Evolutionary conservation across 1,139 yeast species (phyloP).

Genomic region (Sugiyamaella pinicola): DNA sequence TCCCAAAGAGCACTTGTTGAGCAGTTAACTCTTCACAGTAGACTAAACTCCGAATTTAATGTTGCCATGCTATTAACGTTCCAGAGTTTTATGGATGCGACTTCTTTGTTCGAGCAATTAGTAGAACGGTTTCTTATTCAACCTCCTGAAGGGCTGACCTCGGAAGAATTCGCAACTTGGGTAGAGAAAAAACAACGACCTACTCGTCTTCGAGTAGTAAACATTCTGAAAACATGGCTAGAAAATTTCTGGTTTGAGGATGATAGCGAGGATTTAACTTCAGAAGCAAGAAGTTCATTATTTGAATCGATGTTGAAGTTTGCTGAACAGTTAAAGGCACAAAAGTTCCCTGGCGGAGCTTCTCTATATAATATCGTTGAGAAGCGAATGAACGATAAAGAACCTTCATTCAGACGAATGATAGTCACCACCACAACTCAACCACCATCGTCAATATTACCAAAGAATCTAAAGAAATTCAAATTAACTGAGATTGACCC

Average conservation of each 20-base stretch:
- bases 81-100: constrained; percentile 71
- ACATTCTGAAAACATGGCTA: constrained; percentile 69
- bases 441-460: constrained; percentile 36
- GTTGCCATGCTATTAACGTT: constrained; percentile 74
- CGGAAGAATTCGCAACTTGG: constrained; percentile 84
- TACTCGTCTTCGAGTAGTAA: constrained; percentile 67
- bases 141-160: constrained; percentile 87
- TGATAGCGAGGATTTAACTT: constrained; percentile 47
- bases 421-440: constrained; percentile 30
- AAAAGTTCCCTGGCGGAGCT: constrained; percentile 49
- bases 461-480: constrained; percentile 34
- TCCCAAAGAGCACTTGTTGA: constrained; percentile 78
- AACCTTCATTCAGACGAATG: constrained; percentile 33
- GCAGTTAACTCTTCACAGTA: constrained; percentile 78
- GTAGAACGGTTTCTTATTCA: constrained; percentile 67
- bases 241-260: constrained; percentile 78
- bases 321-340: constrained; percentile 53
- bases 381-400: constrained; percentile 34
- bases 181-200: constrained; percentile 66
- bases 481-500: constrained; percentile 62
- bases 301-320: constrained; percentile 59
- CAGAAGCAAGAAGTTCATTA: constrained; percentile 41
- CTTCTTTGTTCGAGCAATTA: constrained; percentile 62
- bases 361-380: constrained; percentile 33
- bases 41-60: constrained; percentile 68